Evolutionary conservation across 2,329 filamentous ascomycete genomes (phyloP).

Genomic region (Dactylellina leptospora): DNA sequence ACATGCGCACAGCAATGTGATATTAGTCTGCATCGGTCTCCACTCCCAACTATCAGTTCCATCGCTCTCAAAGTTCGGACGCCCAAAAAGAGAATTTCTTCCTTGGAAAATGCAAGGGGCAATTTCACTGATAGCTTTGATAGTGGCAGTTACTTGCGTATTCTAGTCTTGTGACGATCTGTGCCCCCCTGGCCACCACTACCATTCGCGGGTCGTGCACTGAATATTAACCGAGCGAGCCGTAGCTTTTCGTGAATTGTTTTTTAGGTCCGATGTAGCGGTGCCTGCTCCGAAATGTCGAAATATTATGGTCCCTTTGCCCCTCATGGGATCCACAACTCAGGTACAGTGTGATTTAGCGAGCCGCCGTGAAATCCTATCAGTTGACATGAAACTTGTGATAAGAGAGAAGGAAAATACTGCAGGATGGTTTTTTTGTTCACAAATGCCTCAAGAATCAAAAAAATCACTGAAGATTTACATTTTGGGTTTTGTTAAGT

Average conservation of each 20-base stretch:
- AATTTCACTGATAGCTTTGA: not conserved
- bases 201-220: constrained; percentile 21
- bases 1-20: too few relatives aligned
- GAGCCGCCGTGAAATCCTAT: constrained; percentile 20
- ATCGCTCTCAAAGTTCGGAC: too few relatives aligned
- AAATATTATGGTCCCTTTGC: not conserved
- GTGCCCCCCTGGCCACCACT: not conserved
- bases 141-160: not conserved
- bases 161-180: not conserved
- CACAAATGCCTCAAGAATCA: constrained; percentile 12
- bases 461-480: too few relatives aligned
- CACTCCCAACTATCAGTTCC: too few relatives aligned
- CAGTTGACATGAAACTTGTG: not conserved
- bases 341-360: constrained; percentile 31
- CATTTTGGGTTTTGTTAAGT: too few relatives aligned
- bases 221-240: constrained; percentile 24
- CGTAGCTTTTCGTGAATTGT: constrained; percentile 25
- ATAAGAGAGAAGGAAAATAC: not conserved
- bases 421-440: not conserved
- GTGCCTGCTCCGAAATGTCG: constrained; percentile 32
- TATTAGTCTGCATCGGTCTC: too few relatives aligned
- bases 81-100: too few relatives aligned
- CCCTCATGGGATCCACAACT: constrained; percentile 1
- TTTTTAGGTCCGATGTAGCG: constrained; percentile 42
- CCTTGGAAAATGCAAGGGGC: too few relatives aligned